phyloP scores from a whole-genome alignment of 345 rosid genomes.

The Bretschneidera sinensis region DNA sequence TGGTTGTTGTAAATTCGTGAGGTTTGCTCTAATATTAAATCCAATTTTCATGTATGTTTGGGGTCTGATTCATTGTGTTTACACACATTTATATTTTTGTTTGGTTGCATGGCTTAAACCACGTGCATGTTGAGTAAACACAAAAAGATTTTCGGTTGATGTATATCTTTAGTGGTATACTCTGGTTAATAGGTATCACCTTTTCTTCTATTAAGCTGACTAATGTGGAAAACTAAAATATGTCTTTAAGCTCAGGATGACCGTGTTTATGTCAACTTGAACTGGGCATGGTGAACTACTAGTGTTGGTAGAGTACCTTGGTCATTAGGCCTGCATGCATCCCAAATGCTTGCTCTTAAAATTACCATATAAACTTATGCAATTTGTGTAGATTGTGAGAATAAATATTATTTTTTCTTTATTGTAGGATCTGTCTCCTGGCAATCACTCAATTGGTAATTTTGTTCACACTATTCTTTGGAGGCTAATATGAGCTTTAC shows the following conservation, averaged over 20 bases:
- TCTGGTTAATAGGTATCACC: too few relatives aligned
- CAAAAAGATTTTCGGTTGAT: too few relatives aligned
- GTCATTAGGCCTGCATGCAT: not conserved
- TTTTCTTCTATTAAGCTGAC: not conserved
- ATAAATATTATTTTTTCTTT: slow-evolving; percentile 5
- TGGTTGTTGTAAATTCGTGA: too few relatives aligned
- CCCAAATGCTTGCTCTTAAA: not conserved
- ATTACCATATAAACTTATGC: not conserved
- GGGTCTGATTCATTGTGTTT: too few relatives aligned
- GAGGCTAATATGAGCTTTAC: slow-evolving; percentile 62
- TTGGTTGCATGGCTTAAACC: not conserved
- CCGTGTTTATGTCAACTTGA: not conserved
- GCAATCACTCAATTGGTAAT: not conserved
- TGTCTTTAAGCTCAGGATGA: not conserved
- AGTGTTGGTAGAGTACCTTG: not conserved
- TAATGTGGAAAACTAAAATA: not conserved
- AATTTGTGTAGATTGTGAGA: not conserved
- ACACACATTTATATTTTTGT: not conserved
- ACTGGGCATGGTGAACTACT: not conserved
- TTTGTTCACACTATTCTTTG: slow-evolving; percentile 13
- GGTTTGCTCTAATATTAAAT: too few relatives aligned
- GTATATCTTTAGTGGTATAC: too few relatives aligned
- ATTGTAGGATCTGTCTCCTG: slow-evolving; percentile 22
- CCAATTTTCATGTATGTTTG: not conserved
- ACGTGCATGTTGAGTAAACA: not conserved